A percentile compares a stretch with the other conserved stretches of the same genome.
Conservation (phyloP, 2,329 filamentous ascomycete species). For the Fusarium irregulare region DNA sequence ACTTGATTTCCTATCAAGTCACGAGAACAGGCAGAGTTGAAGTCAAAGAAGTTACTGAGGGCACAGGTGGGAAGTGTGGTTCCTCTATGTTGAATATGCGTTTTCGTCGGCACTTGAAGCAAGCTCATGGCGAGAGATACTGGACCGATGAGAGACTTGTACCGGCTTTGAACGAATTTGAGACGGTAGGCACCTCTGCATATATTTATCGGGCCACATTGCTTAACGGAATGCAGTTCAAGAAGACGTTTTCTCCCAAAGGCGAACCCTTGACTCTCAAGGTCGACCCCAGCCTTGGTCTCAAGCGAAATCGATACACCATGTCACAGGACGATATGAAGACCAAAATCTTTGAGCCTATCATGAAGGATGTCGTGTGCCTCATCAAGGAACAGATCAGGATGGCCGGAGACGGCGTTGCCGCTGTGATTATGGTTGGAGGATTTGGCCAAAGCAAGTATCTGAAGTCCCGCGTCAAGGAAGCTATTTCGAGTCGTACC, state of each 20-base stretch:
- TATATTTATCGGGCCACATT: conserved; percentile 9
- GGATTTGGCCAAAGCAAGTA: conserved; percentile 61
- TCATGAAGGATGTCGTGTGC: conserved; percentile 57
- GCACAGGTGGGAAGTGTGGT: conserved; percentile 62
- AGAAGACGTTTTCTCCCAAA: conserved; percentile 53
- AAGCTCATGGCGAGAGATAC: conserved; percentile 57
- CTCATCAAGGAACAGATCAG: conserved; percentile 56
- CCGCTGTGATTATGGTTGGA: conserved; percentile 60
- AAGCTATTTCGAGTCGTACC: conserved; percentile 50
- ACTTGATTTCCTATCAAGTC: conserved; percentile 65
- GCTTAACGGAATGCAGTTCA: conserved; percentile 47
- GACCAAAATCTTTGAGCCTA: conserved; percentile 62
- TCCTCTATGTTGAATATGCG: conserved; percentile 62
- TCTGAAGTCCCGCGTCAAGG: conserved; percentile 55
- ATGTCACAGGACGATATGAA: conserved; percentile 70
- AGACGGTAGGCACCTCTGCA: conserved; percentile 53
- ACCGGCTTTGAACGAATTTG: conserved; percentile 57
- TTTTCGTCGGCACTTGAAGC: conserved; percentile 58
- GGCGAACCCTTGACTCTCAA: conserved; percentile 53
- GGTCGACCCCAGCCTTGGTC: conserved; percentile 49
- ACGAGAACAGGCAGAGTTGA: conserved; percentile 55
- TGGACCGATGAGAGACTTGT: conserved; percentile 57
- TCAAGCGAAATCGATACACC: conserved; percentile 48
- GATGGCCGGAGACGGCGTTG: conserved; percentile 51
- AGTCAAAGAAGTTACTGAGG: conserved; percentile 61